Evolutionary conservation across 345 rosid species (phyloP), one percentile per base, ranked within the genome.

Genomic region (Leavenworthia alabamica): DNA sequence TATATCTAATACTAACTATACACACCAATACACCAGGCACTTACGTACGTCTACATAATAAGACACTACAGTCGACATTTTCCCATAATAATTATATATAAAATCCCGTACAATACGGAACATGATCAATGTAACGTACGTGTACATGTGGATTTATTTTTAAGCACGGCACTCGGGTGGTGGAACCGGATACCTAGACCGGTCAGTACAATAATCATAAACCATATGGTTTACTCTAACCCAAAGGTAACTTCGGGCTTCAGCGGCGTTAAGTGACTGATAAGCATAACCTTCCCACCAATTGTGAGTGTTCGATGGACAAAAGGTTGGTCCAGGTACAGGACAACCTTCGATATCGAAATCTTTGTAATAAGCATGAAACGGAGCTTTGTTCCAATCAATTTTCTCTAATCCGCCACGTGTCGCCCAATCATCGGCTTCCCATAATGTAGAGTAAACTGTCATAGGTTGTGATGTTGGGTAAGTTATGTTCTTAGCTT

Each of bases 341-440:
- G 93, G 70, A 65, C 98, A 92, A 19, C 85, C 98, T 60, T 92
- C 96, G 14, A 89, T 86, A 53, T 86, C 93, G 37, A 92, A 92
- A 73, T 86, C 95, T 71, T 65, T 85, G 84, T 92, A 89, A 63
- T 85, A 83, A 19, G 98, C 85, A 31, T 67, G 69, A 65, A 92
- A 92, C 0, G 98, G 98, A 7, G 98, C 93, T 75, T 83, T 89
- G 65, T 74, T 80, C 98, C 98, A 92, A 69, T 89, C 62, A 37
- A 86, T 92, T 58, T 92, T 92, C 77, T 89, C 96, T 3, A 86
- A 73, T 7, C 98, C 97, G 0, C 98, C 98, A 68, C 98, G 86
- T 33, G 97, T 92, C 23, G 97, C 98, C 98, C 98, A 92, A 39
- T 92, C 82, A 69, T 92, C 98, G 1, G 98, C 97, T 69, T 92